phyloP scores from a whole-genome alignment of 345 rosid genomes.

The Hypericum perforatum region DNA sequence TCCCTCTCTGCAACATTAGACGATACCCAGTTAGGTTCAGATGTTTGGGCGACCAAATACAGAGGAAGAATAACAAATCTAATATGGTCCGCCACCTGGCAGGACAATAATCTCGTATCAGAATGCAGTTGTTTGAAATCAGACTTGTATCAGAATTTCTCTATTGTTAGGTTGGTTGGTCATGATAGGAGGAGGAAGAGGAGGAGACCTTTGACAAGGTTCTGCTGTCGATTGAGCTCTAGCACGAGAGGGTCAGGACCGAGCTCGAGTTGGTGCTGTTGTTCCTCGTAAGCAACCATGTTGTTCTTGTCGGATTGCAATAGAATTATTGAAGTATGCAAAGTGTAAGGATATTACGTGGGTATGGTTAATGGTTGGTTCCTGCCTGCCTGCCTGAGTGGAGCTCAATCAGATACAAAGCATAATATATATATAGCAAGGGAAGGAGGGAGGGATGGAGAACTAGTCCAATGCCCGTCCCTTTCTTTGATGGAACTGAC shows the following conservation, averaged over 20 bases:
- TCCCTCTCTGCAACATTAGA: constrained; percentile 42
- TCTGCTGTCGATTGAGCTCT: constrained; percentile 56
- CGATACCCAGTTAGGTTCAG: too few species aligned
- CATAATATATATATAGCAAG: too few species aligned
- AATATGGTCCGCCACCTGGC: too few species aligned
- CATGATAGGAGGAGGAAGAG: not conserved
- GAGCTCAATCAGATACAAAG: too few species aligned
- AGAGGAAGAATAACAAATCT: too few species aligned
- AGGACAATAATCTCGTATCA: too few species aligned
- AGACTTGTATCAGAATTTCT: not conserved
- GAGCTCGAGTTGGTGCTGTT: constrained; percentile 20
- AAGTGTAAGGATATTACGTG: constrained; percentile 6
- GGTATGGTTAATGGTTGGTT: constrained; percentile 9
- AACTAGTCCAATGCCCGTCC: too few species aligned
- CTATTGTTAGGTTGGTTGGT: not conserved
- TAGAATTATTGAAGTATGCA: constrained; percentile 11
- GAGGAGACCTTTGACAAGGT: constrained; percentile 52
- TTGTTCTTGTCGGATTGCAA: not conserved
- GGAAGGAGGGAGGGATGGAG: too few species aligned
- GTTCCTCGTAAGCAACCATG: constrained; percentile 37
- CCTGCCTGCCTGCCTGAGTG: too few species aligned
- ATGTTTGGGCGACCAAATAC: too few species aligned
- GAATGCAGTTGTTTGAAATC: too few species aligned
- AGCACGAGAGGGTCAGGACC: constrained; percentile 56
- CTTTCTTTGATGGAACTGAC: too few species aligned